These are phyloP conservation scores for Metarhizium brunneum DNA, from an alignment of 2,329 filamentous ascomycete species.

Conservation along the genomic window DNA sequence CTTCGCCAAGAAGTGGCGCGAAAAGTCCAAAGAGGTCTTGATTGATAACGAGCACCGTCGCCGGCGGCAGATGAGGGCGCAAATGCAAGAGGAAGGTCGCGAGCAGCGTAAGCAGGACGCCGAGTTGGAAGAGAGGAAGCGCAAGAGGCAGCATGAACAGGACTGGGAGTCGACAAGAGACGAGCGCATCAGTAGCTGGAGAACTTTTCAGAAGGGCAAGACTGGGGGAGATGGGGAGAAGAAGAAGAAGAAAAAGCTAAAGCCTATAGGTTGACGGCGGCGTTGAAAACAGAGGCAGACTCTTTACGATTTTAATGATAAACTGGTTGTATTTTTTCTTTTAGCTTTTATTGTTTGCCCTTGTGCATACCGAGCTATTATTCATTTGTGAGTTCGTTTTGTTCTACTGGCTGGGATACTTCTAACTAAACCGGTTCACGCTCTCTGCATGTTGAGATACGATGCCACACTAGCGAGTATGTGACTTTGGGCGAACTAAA, in stretches of 20 bases:
- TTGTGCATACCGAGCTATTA: too few species aligned
- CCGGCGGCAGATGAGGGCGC: slow-evolving; percentile 77
- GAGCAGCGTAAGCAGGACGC: slow-evolving; percentile 80
- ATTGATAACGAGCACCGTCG: slow-evolving; percentile 86
- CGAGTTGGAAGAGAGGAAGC: slow-evolving; percentile 70
- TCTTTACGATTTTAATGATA: background rate
- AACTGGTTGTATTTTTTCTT: too few species aligned
- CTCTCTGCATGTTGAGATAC: background rate
- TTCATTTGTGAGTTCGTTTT: too few species aligned
- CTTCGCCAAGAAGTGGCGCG: slow-evolving; percentile 78
- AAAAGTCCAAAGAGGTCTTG: slow-evolving; percentile 82
- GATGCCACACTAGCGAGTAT: background rate
- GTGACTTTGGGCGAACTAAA: background rate
- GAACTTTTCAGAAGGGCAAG: slow-evolving; percentile 76
- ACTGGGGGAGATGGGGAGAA: slow-evolving; percentile 36
- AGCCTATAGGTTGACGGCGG: slow-evolving; percentile 43
- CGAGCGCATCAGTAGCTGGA: slow-evolving; percentile 86
- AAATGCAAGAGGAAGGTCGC: slow-evolving; percentile 93
- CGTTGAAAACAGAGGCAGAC: background rate
- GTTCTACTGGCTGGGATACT: background rate
- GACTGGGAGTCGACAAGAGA: slow-evolving; percentile 93
- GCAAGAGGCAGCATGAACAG: slow-evolving; percentile 85
- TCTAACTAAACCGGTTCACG: slow-evolving; percentile 17
- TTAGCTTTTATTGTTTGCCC: background rate
- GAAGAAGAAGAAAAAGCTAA: slow-evolving; percentile 65